A percentile compares a stretch with the other conserved stretches of the same genome.
Evolutionary conservation across 441 rosid species (phyloP).

Genomic region (Geranium incanum): DNA sequence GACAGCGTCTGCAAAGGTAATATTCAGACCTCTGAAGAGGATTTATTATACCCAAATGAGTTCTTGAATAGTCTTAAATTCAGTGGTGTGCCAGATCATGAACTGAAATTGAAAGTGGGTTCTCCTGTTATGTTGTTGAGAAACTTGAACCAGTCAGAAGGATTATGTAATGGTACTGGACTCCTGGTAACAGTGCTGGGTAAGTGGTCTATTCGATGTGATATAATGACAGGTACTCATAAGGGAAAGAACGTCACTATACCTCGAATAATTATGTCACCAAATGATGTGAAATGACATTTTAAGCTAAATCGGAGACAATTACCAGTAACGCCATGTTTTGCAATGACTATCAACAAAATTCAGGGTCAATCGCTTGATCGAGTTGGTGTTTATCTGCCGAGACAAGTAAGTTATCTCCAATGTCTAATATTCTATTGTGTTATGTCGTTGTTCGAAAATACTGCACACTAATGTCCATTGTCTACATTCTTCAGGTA

Average conservation of each 20-base stretch:
- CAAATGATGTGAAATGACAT: not conserved
- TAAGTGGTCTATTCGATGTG: not conserved
- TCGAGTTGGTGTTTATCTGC: not conserved
- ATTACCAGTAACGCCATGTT: conserved; percentile 7
- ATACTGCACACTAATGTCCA: too few species aligned
- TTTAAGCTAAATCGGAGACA: conserved; percentile 7
- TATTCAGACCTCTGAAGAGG: not conserved
- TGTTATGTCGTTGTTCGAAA: too few species aligned
- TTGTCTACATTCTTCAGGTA: not conserved
- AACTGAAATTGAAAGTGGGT: not conserved
- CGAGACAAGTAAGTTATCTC: too few species aligned
- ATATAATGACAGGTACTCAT: not conserved
- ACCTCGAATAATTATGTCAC: not conserved
- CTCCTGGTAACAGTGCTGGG: not conserved
- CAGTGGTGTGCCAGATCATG: conserved; percentile 1
- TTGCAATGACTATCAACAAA: conserved; percentile 17
- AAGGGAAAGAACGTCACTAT: conserved; percentile 8
- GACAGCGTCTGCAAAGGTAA: not conserved
- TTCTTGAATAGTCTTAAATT: conserved; percentile 5
- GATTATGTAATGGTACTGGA: conserved; percentile 13
- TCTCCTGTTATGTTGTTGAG: conserved; percentile 6
- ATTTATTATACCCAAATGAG: not conserved
- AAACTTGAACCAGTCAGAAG: not conserved
- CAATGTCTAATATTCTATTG: too few species aligned
- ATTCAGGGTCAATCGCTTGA: conserved; percentile 13